These are phyloP conservation scores for Lactifluus hygrophoroides DNA, from an alignment of 768 basidiomycete species.

Conservation along the genomic window DNA sequence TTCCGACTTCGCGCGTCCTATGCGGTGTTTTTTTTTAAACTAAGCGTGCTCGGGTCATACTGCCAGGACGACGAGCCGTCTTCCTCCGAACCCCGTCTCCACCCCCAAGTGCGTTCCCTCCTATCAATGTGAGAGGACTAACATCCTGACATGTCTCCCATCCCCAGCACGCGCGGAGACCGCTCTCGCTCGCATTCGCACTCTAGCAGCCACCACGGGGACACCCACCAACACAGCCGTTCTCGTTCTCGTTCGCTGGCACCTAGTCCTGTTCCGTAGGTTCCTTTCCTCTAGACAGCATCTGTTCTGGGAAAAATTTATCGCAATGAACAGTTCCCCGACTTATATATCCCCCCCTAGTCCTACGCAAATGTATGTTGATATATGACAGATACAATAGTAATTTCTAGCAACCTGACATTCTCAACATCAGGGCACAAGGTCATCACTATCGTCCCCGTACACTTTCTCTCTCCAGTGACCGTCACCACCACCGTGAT, in stretches of 20 bases:
- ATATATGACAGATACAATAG: background rate
- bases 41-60: background rate
- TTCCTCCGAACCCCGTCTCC: background rate
- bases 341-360: background rate
- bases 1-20: too few species aligned
- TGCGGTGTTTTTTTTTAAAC: too few species aligned
- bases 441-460: constrained; percentile 23
- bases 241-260: background rate
- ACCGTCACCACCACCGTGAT: background rate
- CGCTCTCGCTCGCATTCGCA: background rate
- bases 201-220: background rate
- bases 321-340: background rate
- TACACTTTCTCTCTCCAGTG: constrained; percentile 12
- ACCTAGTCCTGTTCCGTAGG: constrained; percentile 7
- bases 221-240: background rate
- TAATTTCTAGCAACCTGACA: background rate
- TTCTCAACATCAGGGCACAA: constrained; percentile 12
- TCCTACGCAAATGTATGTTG: background rate
- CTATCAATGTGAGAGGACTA: background rate
- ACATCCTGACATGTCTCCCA: background rate
- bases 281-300: background rate
- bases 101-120: constrained; percentile 3
- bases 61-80: background rate
- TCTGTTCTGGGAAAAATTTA: constrained; percentile 3
- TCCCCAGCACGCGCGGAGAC: background rate